Conservation (phyloP, 2,329 filamentous ascomycete genomes). For the Scleromitrula shiraiana region DNA sequence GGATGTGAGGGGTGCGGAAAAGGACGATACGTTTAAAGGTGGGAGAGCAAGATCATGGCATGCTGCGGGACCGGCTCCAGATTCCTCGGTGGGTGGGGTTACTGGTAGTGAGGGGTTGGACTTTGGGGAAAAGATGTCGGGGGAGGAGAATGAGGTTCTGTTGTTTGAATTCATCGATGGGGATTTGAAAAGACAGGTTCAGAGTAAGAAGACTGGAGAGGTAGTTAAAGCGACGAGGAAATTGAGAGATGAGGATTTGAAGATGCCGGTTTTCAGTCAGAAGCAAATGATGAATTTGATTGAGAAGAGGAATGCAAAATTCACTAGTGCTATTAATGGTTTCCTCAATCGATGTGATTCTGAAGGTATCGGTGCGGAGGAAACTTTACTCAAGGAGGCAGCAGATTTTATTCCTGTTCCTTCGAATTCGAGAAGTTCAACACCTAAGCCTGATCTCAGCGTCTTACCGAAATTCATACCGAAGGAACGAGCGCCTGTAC, state of each 20-base stretch:
- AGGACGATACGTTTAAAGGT: slow-evolving; percentile 56
- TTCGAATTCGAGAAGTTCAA: slow-evolving; percentile 35
- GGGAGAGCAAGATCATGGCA: slow-evolving; percentile 44
- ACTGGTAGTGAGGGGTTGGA: slow-evolving; percentile 41
- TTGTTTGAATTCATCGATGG: slow-evolving; percentile 91
- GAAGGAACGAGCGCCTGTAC: slow-evolving; percentile 67
- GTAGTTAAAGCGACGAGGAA: slow-evolving; percentile 58
- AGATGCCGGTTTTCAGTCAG: slow-evolving; percentile 87
- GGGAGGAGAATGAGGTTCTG: slow-evolving; percentile 58
- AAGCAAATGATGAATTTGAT: slow-evolving; percentile 87
- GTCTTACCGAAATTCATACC: slow-evolving; percentile 66
- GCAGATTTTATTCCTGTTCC: slow-evolving; percentile 55
- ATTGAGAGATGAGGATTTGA: slow-evolving; percentile 69
- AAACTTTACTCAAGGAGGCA: slow-evolving; percentile 50
- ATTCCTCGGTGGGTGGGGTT: slow-evolving; percentile 49
- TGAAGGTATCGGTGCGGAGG: slow-evolving; percentile 58
- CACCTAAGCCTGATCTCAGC: slow-evolving; percentile 31
- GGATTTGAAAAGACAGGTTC: slow-evolving; percentile 75
- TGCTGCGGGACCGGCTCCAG: slow-evolving; percentile 42
- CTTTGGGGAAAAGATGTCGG: slow-evolving; percentile 28
- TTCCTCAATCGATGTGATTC: slow-evolving; percentile 70
- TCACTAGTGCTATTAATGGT: slow-evolving; percentile 63
- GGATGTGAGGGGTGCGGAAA: slow-evolving; percentile 61
- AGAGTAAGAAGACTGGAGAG: slow-evolving; percentile 64
- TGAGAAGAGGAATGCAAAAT: slow-evolving; percentile 81